Evolutionary conservation across 805 yeast genomes (phyloP).

Genomic region (Yamadazyma insecticola): DNA sequence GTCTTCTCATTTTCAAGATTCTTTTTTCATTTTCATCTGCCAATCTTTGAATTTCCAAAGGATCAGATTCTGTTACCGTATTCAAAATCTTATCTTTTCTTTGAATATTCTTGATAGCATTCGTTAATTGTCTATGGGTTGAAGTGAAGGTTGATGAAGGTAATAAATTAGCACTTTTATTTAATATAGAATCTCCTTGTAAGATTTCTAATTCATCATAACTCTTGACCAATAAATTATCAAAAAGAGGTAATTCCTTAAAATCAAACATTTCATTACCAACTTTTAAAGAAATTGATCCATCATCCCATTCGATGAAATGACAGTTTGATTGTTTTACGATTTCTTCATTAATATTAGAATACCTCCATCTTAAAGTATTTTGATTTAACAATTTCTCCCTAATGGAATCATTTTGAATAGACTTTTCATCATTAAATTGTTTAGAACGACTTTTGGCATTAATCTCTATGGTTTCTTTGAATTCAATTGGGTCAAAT

Average conservation of each 20-base stretch:
- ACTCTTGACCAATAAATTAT: conserved; percentile 66
- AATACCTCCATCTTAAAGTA: conserved; percentile 92
- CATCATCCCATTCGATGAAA: conserved; percentile 92
- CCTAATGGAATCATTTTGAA: conserved; percentile 44
- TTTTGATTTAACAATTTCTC: conserved; percentile 71
- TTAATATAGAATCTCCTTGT: conserved; percentile 61
- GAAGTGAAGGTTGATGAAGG: conserved; percentile 89
- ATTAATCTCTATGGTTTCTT: conserved; percentile 42
- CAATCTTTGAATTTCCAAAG: conserved; percentile 60
- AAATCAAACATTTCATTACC: conserved; percentile 88
- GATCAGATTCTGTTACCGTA: conserved; percentile 58
- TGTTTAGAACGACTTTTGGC: conserved; percentile 17
- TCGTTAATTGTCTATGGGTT: conserved; percentile 76
- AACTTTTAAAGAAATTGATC: conserved; percentile 75
- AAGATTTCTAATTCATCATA: conserved; percentile 70
- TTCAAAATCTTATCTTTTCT: conserved; percentile 46
- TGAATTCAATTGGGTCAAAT: conserved; percentile 70
- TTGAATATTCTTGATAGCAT: conserved; percentile 53
- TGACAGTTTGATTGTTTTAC: conserved; percentile 86
- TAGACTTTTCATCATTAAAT: conserved; percentile 34
- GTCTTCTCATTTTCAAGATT: conserved; percentile 59
- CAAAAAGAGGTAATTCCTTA: conserved; percentile 56
- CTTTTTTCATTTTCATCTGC: conserved; percentile 60
- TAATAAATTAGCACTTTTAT: conserved; percentile 64
- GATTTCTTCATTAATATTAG: conserved; percentile 66